A percentile compares a stretch with the other conserved stretches of the same genome.
These are phyloP conservation scores for Aciculoconidium aculeatum DNA, from an alignment of 805 yeast genomes.

Conservation along the genomic window DNA sequence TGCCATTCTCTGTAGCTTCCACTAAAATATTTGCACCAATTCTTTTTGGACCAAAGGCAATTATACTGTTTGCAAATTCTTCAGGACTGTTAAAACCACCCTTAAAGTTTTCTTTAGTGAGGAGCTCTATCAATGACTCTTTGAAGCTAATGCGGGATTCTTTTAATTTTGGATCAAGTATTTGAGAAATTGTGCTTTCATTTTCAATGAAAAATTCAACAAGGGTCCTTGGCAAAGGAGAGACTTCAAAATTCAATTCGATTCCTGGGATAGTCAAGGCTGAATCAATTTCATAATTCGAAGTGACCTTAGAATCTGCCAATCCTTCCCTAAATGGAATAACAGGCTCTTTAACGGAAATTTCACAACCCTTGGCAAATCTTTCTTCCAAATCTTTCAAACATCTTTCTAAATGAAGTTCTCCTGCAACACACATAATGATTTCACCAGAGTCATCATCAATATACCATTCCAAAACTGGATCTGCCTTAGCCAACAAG, in stretches of 20 bases:
- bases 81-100: constrained; percentile 12
- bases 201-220: constrained; percentile 44
- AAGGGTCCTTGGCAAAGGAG: constrained; percentile 52
- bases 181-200: constrained; percentile 36
- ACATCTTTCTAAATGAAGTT: constrained; percentile 91
- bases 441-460: constrained; percentile 87
- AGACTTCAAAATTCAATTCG: constrained; percentile 47
- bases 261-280: constrained; percentile 38
- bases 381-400: constrained; percentile 83
- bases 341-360: constrained; percentile 82
- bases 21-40: constrained; percentile 70
- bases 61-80: constrained; percentile 31
- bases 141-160: constrained; percentile 8
- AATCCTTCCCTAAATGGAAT: constrained; percentile 93
- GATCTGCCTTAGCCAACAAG: constrained; percentile 81
- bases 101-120: constrained; percentile 18
- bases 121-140: constrained; percentile 8
- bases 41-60: constrained; percentile 73
- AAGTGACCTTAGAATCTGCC: constrained; percentile 40
- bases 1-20: constrained; percentile 36
- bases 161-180: constrained; percentile 17
- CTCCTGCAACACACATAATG: constrained; percentile 93
- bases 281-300: constrained; percentile 20
- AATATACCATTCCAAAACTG: constrained; percentile 82
- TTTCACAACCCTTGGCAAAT: constrained; percentile 81